Evolutionary conservation across 1,284 basidiomycete species (phyloP).

Genomic region (Cutaneotrichosporon sp.): DNA sequence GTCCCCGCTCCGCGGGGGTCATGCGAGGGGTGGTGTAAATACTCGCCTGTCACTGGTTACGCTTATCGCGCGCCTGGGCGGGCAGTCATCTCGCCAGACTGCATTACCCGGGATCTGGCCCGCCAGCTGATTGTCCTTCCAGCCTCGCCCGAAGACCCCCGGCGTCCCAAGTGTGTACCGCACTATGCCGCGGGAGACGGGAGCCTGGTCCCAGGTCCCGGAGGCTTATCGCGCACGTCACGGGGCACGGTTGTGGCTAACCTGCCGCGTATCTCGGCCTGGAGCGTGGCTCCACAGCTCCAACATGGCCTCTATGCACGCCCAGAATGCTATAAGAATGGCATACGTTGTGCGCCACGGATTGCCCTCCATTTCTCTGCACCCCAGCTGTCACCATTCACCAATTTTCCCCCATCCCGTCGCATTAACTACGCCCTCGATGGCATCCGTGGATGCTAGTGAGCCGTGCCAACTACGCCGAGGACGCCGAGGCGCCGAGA

Average conservation of each 20-base stretch:
- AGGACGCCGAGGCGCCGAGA: too few relatives aligned
- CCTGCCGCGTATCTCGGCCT: neutral
- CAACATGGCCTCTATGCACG: neutral
- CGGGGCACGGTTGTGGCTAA: neutral
- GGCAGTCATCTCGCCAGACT: neutral
- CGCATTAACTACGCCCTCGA: too few relatives aligned
- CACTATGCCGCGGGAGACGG: neutral
- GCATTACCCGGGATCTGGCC: neutral
- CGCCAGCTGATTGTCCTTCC: neutral
- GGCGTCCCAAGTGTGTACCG: neutral
- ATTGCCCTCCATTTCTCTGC: neutral
- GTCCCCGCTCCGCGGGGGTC: too few relatives aligned
- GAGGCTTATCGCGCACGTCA: constrained; percentile 1
- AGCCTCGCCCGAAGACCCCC: neutral
- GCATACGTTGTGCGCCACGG: too few relatives aligned
- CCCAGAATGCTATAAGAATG: neutral
- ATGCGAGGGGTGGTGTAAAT: too few relatives aligned
- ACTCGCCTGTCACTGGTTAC: neutral
- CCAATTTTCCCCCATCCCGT: neutral
- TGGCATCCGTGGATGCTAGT: too few relatives aligned
- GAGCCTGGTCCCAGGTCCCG: neutral
- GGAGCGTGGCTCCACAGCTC: neutral
- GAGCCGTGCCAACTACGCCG: too few relatives aligned
- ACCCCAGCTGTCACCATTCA: neutral
- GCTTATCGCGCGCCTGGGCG: constrained; percentile 1